Percentiles rank a stretch among this genome's conserved stretches.
phyloP scores from a whole-genome alignment of 2,329 filamentous ascomycete genomes.

The Chrysoporthe deuterocubensis region DNA sequence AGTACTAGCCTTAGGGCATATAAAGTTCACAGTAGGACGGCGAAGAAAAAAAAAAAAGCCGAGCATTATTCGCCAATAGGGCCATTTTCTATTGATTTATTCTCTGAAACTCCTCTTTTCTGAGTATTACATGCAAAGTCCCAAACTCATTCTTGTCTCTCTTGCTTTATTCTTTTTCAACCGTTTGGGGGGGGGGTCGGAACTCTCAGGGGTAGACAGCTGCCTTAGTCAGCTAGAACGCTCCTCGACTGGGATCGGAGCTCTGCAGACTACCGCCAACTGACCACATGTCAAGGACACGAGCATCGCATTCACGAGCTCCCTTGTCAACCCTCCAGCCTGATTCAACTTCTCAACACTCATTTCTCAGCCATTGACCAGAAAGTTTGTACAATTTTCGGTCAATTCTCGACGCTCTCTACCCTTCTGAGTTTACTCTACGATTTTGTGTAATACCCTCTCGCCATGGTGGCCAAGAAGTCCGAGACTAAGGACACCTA shows the following conservation, averaged over 20 bases:
- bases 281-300: constrained; percentile 13
- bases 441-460: constrained; percentile 15
- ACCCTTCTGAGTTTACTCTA: not conserved
- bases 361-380: constrained; percentile 23
- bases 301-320: constrained; percentile 7
- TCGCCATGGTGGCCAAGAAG: constrained; percentile 53
- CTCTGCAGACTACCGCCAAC: not conserved
- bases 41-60: not conserved
- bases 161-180: too few species aligned
- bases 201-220: not conserved
- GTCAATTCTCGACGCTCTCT: constrained; percentile 30
- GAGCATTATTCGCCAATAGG: not conserved
- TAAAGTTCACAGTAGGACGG: not conserved
- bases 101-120: not conserved
- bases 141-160: not conserved
- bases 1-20: not conserved
- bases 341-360: constrained; percentile 22
- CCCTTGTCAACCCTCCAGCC: not conserved
- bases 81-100: not conserved
- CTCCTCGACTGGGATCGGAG: not conserved
- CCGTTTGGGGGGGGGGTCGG: not conserved
- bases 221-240: not conserved
- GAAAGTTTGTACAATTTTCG: constrained; percentile 1
- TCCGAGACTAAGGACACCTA: constrained; percentile 70
- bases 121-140: not conserved